Base-by-base conservation (phyloP, 73 alveolate species). In the Tetrahymena thermophila region DNA sequence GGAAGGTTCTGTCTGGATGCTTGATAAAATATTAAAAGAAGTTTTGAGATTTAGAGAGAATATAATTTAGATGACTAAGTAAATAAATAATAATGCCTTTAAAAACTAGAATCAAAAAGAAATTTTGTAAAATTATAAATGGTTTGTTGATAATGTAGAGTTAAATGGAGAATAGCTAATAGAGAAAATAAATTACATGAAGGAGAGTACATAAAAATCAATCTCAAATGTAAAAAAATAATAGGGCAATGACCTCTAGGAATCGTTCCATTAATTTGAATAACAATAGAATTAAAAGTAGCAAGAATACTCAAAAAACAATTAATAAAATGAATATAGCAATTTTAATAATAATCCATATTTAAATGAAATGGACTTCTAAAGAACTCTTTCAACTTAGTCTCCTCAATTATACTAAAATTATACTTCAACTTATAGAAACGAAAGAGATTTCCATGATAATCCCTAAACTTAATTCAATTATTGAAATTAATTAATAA, bases 91-190 rank as follows among this genome's bases (percentile, higher is more conserved):
- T 25, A 71, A 71, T 71, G 89, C 89, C 23, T 71, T 71, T n/a
- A 71, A 71, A 31, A 71, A 71, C 37, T 25, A 71, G 89, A 71
- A 71, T 31, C 23, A 71, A 71, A 71, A 71, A 71, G 89, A 71
- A 31, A 71, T 71, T 23, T 31, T 71, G 23, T 8, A n/a, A 8
- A 71, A 71, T 71, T 71, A 71, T 34, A 71, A 71, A 71, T 71
- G 89, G 89, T 71, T 71, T 71, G 89, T 71, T 71, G 89, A 71
- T 71, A 71, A 71, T 71, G 89, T 71, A 71, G 89, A 71, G n/a
- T 9, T 71, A 21, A 71, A 71, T 71, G 89, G 89, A 71, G 89
- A 71, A 4, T 71, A 71, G 11, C 17, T 71, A 13, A 71, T 71
- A 71, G 89, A 71, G 17, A 71, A 71, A 31, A 71, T 71, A 28